A percentile compares a stretch with the other conserved stretches of the same genome.
phyloP scores from a whole-genome alignment of 2,329 filamentous ascomycete species.

The Colletotrichum truncatum region DNA sequence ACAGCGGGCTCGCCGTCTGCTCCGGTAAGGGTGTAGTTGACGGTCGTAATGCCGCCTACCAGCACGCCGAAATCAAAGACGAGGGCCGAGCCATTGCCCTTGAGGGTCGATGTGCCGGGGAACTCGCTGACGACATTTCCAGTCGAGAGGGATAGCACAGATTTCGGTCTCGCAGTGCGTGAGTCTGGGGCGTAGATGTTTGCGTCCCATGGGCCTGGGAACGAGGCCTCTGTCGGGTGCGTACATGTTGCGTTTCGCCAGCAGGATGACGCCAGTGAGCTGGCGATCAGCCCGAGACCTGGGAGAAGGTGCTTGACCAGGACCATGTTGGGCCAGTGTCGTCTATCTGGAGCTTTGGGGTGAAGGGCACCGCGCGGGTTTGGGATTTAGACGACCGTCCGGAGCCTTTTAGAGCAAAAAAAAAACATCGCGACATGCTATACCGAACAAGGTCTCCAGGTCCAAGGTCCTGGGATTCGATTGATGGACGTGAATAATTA shows the following conservation, averaged over 20 bases:
- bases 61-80: slow-evolving; percentile 69
- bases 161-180: slow-evolving; percentile 56
- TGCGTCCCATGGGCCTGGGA: slow-evolving; percentile 65
- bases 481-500: neutral
- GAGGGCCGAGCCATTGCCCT: slow-evolving; percentile 59
- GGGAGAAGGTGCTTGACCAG: slow-evolving; percentile 38
- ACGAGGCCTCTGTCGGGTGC: slow-evolving; percentile 57
- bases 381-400: no score
- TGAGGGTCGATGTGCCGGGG: slow-evolving; percentile 34
- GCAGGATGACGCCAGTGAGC: slow-evolving; percentile 45
- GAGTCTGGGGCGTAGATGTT: slow-evolving; percentile 65
- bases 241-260: slow-evolving; percentile 66
- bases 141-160: slow-evolving; percentile 47
- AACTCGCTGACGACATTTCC: slow-evolving; percentile 41
- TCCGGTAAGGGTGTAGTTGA: slow-evolving; percentile 56
- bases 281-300: neutral
- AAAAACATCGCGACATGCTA: neutral
- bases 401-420: neutral
- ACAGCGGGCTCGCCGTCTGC: slow-evolving; percentile 37
- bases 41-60: slow-evolving; percentile 63
- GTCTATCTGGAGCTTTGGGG: neutral
- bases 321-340: neutral
- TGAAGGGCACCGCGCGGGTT: no score
- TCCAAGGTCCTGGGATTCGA: neutral
- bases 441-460: neutral